Evolutionary conservation across 2,329 filamentous ascomycete genomes (phyloP).

Genomic region (Diplodia seriata): DNA sequence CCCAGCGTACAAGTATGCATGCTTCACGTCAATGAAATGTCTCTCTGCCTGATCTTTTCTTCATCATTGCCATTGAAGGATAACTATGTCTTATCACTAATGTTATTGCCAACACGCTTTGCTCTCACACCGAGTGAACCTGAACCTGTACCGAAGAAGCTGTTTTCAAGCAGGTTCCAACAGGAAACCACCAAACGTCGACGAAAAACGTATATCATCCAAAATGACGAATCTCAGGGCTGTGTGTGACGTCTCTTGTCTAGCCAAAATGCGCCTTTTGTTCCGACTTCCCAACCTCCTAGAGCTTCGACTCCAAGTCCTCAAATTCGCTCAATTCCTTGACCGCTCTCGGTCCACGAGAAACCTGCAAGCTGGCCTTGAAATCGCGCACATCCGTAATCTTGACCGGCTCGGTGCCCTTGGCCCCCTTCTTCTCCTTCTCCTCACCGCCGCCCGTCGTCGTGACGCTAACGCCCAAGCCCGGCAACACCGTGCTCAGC

Average conservation of each 20-base stretch:
- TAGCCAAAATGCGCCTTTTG: neutral
- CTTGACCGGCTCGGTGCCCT: conserved; percentile 55
- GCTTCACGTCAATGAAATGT: neutral
- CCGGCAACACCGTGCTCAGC: conserved; percentile 51
- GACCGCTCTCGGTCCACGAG: conserved; percentile 73
- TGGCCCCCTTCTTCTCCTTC: conserved; percentile 49
- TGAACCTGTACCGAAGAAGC: neutral
- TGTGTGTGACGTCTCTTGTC: too few species aligned
- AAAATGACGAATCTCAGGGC: neutral
- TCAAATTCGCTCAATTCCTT: conserved; percentile 84
- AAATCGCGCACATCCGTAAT: conserved; percentile 82
- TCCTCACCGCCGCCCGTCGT: conserved; percentile 27
- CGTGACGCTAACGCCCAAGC: conserved; percentile 51
- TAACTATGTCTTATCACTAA: neutral
- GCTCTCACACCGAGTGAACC: neutral
- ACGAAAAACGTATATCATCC: neutral
- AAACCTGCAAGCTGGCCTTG: conserved; percentile 77
- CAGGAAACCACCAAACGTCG: neutral
- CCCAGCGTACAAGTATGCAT: neutral
- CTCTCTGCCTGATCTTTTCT: conserved; percentile 5
- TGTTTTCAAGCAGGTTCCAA: neutral
- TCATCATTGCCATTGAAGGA: neutral
- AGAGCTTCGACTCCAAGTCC: conserved; percentile 83
- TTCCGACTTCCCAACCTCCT: conserved; percentile 37
- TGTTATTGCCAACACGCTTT: neutral